phyloP scores from a whole-genome alignment of 2,329 filamentous ascomycete species.

The Pseudogymnoascus sp. region DNA sequence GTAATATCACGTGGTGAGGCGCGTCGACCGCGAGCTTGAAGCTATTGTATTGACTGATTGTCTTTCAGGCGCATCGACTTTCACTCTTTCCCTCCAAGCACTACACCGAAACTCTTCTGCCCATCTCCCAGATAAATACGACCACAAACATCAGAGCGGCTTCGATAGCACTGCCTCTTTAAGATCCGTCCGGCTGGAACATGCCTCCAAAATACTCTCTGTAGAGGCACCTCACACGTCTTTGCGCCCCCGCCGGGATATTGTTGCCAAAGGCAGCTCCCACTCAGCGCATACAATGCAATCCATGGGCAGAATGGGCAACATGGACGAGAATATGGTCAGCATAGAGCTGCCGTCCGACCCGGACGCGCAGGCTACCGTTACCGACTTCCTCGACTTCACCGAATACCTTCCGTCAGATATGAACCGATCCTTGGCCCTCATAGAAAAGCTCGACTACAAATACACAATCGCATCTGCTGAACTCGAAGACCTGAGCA shows the following conservation, averaged over 20 bases:
- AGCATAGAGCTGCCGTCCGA: conserved; percentile 38
- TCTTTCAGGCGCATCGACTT: background rate
- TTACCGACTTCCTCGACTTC: conserved; percentile 63
- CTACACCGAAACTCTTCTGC: background rate
- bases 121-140: background rate
- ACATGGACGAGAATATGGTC: conserved; percentile 26
- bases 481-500: conserved; percentile 50
- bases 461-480: conserved; percentile 50
- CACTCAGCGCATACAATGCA: background rate
- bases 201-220: background rate
- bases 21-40: background rate
- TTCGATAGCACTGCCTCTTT: background rate
- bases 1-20: background rate
- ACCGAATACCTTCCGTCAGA: conserved; percentile 65
- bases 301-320: conserved; percentile 19
- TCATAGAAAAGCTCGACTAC: conserved; percentile 59
- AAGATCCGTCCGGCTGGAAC: background rate
- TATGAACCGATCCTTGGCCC: conserved; percentile 56
- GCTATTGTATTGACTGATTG: background rate
- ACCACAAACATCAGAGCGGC: background rate
- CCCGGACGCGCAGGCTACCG: conserved; percentile 62
- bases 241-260: background rate
- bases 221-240: background rate
- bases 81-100: background rate
- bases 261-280: background rate